phyloP scores from a whole-genome alignment of 2,329 filamentous ascomycete species.

The Dryadomyces sulphureus region DNA sequence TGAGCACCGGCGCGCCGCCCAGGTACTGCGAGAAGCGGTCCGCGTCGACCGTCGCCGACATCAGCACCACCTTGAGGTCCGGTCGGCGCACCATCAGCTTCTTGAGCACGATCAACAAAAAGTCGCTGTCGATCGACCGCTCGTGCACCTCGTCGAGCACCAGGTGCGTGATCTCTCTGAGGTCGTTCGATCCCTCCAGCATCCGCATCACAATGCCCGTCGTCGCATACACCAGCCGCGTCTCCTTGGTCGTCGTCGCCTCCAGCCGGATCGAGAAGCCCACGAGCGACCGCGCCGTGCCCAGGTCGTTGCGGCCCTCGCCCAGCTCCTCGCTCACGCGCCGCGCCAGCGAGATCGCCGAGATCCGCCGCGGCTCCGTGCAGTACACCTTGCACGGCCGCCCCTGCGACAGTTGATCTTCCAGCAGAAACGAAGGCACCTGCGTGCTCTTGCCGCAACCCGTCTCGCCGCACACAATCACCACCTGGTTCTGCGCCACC shows the following conservation, averaged over 20 bases:
- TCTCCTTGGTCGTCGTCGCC: constrained; percentile 68
- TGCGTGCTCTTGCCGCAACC: constrained; percentile 97
- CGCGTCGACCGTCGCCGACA: constrained; percentile 95
- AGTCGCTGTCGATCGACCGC: constrained; percentile 90
- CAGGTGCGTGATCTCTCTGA: constrained; percentile 82
- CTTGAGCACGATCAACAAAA: constrained; percentile 81
- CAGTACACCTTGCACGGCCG: constrained; percentile 85
- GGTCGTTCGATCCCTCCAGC: constrained; percentile 76
- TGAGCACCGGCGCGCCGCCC: constrained; percentile 69
- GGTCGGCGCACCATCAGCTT: constrained; percentile 62
- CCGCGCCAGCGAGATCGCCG: constrained; percentile 82
- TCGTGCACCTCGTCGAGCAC: constrained; percentile 98
- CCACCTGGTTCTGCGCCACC: constrained; percentile 67
- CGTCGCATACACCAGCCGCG: constrained; percentile 78
- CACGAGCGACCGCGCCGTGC: constrained; percentile 69
- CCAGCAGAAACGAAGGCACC: constrained; percentile 84
- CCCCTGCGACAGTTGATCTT: constrained; percentile 71
- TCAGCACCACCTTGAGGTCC: constrained; percentile 83
- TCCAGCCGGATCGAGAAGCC: constrained; percentile 92
- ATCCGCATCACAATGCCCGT: constrained; percentile 93
- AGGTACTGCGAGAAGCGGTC: constrained; percentile 84
- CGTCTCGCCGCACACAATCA: constrained; percentile 92
- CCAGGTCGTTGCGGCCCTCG: constrained; percentile 67
- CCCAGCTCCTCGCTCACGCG: constrained; percentile 92
- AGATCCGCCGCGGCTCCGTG: constrained; percentile 89